phyloP scores from a whole-genome alignment of 73 alveolate species.

The Paramecium biaurelia region DNA sequence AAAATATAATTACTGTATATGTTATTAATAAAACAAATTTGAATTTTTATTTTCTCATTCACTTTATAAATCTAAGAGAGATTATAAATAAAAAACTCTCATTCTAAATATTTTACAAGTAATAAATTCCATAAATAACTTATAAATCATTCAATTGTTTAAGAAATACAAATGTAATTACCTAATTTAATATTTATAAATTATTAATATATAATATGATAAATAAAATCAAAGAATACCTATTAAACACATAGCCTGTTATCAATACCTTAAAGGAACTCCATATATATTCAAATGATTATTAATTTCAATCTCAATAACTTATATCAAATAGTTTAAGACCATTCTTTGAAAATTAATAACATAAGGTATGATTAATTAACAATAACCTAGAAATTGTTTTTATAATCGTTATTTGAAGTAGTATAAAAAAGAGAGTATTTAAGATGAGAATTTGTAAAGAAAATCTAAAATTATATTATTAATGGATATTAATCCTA shows the following conservation, averaged over 20 bases:
- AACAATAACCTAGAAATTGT: neutral
- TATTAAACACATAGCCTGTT: neutral
- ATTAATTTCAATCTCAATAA: neutral
- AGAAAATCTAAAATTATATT: neutral
- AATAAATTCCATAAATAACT: constrained; percentile 44
- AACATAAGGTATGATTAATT: neutral
- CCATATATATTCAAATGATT: neutral
- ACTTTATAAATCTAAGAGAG: neutral
- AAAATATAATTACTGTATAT: neutral
- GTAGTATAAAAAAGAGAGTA: neutral
- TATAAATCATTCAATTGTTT: neutral
- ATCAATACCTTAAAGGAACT: neutral
- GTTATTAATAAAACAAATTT: neutral
- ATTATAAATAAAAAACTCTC: too few relatives aligned
- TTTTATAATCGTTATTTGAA: neutral
- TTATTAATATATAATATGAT: neutral
- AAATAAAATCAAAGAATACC: neutral
- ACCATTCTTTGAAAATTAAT: neutral
- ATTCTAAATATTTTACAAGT: neutral
- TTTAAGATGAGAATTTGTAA: neutral
- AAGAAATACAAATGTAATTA: neutral
- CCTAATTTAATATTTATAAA: neutral
- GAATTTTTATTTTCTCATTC: constrained; percentile 25
- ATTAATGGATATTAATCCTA: neutral
- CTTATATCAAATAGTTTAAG: neutral